Evolutionary conservation across 768 basidiomycete species (phyloP), one percentile per base, ranked within the genome.

Genomic region (Mycena olivaceomarginata): DNA sequence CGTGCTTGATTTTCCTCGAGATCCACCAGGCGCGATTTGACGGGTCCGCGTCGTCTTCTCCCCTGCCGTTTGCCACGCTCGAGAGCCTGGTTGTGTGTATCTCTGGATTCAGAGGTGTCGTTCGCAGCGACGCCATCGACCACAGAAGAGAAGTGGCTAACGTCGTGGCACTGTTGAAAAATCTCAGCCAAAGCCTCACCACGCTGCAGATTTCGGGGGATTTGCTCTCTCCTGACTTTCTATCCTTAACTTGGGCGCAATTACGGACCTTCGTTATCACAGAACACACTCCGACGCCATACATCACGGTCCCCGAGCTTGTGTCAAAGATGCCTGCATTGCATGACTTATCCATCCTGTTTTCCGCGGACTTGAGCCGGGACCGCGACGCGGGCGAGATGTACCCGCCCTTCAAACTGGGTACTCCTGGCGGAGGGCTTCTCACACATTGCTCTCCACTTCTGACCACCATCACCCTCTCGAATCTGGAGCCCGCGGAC

Each of bases 271-370:
- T 75, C 43, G n/a, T 48, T 4, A 16, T 72, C 46, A 67, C 70
- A 4, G 75, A 76, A 51, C 75, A 76, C 66, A 63, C 74, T 13
- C 74, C 74, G 41, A 75, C 63, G 2, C 74, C 68, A 10, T 75
- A 20, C 31, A 39, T 75, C 22, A 16, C 74, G 31, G 60, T 70
- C 4, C 68, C 74, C 40, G 53, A 67, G 7, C 5, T 76, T 10
- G 68, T 70, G 18, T 70, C 68, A 0, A 16, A 48, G 25, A 75
- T 70, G 74, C 74, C 51, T 1, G 68, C 51, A 16, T 41, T 75
- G 31, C 39, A 51, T 16, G 63, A 70, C 20, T n/a, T 75, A 15
- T 66, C 41, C 4, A 16, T 75, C 18, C 41, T 75, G 31, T 75
- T 45, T 39, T 51, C 63, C 0, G 68, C 74, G 6, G 74, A 75